These are phyloP conservation scores for Termitomyces sp. DNA, from an alignment of 768 basidiomycete genomes.

Conservation along the genomic window DNA sequence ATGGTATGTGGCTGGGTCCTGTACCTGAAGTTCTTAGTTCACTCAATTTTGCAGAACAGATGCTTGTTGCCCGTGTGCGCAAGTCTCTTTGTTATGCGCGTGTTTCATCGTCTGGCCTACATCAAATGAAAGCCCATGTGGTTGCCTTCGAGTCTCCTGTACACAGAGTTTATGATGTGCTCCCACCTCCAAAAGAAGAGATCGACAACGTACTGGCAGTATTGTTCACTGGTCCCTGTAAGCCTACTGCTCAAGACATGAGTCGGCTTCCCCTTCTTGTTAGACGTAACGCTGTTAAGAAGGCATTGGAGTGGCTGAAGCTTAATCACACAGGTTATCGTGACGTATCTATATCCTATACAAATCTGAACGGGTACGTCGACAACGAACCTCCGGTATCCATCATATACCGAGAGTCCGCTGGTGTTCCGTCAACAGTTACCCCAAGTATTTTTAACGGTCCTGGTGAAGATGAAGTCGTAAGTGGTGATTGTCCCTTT, in stretches of 20 bases:
- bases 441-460: no score
- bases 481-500: slow-evolving; percentile 28
- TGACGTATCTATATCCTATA: slow-evolving; percentile 24
- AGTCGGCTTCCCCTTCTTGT: slow-evolving; percentile 23
- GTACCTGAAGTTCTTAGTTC: background rate
- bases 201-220: slow-evolving; percentile 28
- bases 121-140: slow-evolving; percentile 24
- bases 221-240: slow-evolving; percentile 22
- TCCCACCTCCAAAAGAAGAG: slow-evolving; percentile 27
- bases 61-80: background rate
- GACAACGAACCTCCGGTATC: slow-evolving; percentile 16
- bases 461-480: slow-evolving; percentile 16
- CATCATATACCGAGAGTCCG: slow-evolving; percentile 17
- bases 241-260: slow-evolving; percentile 12
- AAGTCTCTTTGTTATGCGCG: background rate
- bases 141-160: slow-evolving; percentile 27
- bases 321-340: slow-evolving; percentile 27
- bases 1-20: background rate
- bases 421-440: no score
- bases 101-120: background rate
- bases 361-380: slow-evolving; percentile 20
- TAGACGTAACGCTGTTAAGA: slow-evolving; percentile 14
- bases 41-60: background rate
- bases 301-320: slow-evolving; percentile 28
- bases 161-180: slow-evolving; percentile 22